A percentile compares a stretch with the other conserved stretches of the same genome.
These are phyloP conservation scores for Phytophthora pinifolia DNA, from an alignment of 352 stramenopile species.

Conservation along the genomic window DNA sequence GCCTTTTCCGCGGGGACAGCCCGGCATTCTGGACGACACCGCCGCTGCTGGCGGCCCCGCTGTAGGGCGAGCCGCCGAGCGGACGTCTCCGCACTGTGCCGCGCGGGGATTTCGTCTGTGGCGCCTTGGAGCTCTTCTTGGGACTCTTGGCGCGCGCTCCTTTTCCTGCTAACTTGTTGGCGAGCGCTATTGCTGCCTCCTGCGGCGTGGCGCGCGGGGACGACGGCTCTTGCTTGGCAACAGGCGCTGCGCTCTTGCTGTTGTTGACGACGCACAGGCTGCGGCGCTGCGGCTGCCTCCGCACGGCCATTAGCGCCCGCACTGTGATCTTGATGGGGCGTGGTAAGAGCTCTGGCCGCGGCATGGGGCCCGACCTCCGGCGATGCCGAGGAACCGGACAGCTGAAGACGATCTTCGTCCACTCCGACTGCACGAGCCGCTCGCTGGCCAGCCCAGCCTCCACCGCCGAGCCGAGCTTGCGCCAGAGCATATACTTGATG, in stretches of 20 bases:
- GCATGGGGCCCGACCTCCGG: slow-evolving; percentile 39
- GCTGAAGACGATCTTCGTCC: slow-evolving; percentile 83
- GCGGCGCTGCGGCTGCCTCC: slow-evolving; percentile 27
- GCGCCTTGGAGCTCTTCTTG: slow-evolving; percentile 26
- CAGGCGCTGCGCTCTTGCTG: slow-evolving; percentile 5
- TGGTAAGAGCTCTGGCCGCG: slow-evolving; percentile 42
- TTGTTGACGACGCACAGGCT: slow-evolving; percentile 20
- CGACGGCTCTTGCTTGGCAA: slow-evolving; percentile 11
- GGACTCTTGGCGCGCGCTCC: slow-evolving; percentile 26
- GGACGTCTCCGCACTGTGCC: slow-evolving; percentile 26
- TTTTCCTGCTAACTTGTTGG: slow-evolving; percentile 27
- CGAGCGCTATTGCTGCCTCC: slow-evolving; percentile 14
- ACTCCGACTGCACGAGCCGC: slow-evolving; percentile 55
- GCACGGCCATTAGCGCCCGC: slow-evolving; percentile 44
- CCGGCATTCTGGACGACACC: slow-evolving; percentile 9
- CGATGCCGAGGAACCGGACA: slow-evolving; percentile 34
- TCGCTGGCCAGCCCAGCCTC: slow-evolving; percentile 37
- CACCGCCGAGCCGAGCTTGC: slow-evolving; percentile 48
- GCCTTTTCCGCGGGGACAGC: slow-evolving; percentile 46
- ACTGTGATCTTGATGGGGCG: slow-evolving; percentile 66
- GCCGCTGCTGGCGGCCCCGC: slow-evolving; percentile 8
- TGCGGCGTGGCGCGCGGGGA: slow-evolving; percentile 18
- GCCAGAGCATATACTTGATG: slow-evolving; percentile 56
- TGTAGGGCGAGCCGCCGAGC: slow-evolving; percentile 13
- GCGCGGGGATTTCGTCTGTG: slow-evolving; percentile 30